phyloP scores from a whole-genome alignment of 2,329 filamentous ascomycete species.

The Lachnellula subtilissima region DNA sequence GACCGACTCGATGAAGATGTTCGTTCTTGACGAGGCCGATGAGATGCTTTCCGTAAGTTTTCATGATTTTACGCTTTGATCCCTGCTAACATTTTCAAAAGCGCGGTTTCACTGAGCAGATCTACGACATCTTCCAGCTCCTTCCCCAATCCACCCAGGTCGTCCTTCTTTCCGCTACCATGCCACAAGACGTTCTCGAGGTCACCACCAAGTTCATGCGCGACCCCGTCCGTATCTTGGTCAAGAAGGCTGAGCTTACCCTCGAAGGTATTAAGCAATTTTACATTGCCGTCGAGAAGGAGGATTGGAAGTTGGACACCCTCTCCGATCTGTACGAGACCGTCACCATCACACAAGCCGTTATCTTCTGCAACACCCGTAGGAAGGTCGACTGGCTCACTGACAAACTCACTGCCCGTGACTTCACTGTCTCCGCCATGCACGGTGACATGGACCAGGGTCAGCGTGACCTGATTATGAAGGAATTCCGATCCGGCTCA shows the following conservation, averaged over 20 bases:
- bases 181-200: constrained; percentile 98
- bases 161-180: constrained; percentile 94
- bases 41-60: constrained; percentile 87
- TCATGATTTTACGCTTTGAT: not conserved
- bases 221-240: constrained; percentile 95
- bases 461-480: constrained; percentile 99
- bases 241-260: constrained; percentile 99
- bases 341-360: constrained; percentile 97
- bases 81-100: constrained; percentile 39
- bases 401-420: constrained; percentile 95
- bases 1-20: constrained; percentile 99
- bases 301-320: constrained; percentile 99
- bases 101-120: constrained; percentile 99
- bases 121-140: constrained; percentile 99
- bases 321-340: constrained; percentile 99
- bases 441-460: constrained; percentile 99
- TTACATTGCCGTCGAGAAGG: constrained; percentile 99
- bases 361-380: constrained; percentile 99
- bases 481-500: constrained; percentile 99
- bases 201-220: constrained; percentile 99
- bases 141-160: constrained; percentile 98
- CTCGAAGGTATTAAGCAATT: constrained; percentile 99
- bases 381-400: constrained; percentile 99
- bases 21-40: constrained; percentile 98
- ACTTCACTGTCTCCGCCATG: constrained; percentile 99